Evolutionary conservation across 306 rosid genomes (phyloP), one percentile per base, ranked within the genome.

Genomic region (Cyamopsis tetragonoloba): DNA sequence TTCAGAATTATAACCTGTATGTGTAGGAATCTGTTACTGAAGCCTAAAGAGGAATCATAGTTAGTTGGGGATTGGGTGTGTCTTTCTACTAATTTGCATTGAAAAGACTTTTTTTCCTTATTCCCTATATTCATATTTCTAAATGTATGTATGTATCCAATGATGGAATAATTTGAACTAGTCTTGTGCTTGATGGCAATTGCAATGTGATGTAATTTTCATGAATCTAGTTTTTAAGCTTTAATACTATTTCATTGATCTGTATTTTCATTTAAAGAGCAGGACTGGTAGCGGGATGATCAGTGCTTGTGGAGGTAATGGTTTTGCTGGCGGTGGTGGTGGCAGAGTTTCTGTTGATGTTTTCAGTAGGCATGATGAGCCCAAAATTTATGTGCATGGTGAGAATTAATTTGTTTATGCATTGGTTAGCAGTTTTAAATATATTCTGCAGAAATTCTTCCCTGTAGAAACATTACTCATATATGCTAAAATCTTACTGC

Each of bases 321-420:
- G 85, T 57, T 72, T 37, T 39, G 85, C 79, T 54, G 85, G 85
- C 3, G 85, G 85, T 5, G 85, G 85, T 0, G 85, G 85, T 0
- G 85, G 82, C 42, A 81, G 85, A 63, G 79, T 81, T 61, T 76
- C 85, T 27, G 85, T 81, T 56, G 81, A 76, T 28, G 85, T 81
- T 51, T 76, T 81, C 77, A 81, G 85, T 41, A 81, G 85, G 76
- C 85, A 81, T 24, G 85, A 81, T 26, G 85, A 76, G 34, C 85
- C 85, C 70, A 77, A 56, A 68, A 77, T 81, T 61, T 76, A 62
- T 47, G 82, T 81, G 17, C 79, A 81, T 4, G 85, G 85, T 81
- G 79, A 81, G 85, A 46, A 27, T 48, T 48, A n/a, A 43, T 46
- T 32, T 56, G 54, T 14, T 71, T 65, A 35, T 46, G 18, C 68